These are phyloP conservation scores for Fagopyrum tataricum DNA, from an alignment of 148 eudicot species.

Conservation along the genomic window DNA sequence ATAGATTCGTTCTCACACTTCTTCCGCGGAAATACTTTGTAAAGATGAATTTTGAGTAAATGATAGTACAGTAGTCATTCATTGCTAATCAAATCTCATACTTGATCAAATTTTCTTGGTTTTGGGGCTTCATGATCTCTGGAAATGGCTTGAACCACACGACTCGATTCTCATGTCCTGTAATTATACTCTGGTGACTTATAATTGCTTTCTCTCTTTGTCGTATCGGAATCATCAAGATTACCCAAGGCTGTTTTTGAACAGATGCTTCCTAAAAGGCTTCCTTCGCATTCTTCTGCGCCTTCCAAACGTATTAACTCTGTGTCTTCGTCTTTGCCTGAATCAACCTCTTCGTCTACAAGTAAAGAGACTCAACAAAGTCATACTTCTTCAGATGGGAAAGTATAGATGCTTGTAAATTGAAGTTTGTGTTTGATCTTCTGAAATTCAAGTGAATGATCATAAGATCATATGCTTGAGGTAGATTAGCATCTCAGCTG, in stretches of 20 bases:
- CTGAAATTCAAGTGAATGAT: not conserved
- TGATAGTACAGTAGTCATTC: not conserved
- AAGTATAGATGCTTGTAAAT: slow-evolving; percentile 32
- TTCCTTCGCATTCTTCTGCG: slow-evolving; percentile 58
- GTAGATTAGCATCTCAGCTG: slow-evolving; percentile 5
- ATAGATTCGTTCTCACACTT: not conserved
- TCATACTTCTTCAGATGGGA: slow-evolving; percentile 36
- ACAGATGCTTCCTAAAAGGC: slow-evolving; percentile 85
- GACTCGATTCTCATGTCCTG: too few relatives aligned
- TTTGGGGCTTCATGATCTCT: too few relatives aligned
- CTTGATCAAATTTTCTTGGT: not conserved
- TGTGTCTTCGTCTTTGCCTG: slow-evolving; percentile 16
- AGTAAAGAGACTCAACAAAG: slow-evolving; percentile 24
- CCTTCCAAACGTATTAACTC: slow-evolving; percentile 77
- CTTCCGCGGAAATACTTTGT: slow-evolving; percentile 6
- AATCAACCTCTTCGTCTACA: slow-evolving; percentile 22
- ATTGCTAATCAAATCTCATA: slow-evolving; percentile 1
- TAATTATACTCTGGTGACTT: too few relatives aligned
- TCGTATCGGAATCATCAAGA: slow-evolving; percentile 57
- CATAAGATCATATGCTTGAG: not conserved
- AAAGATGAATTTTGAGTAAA: slow-evolving; percentile 4
- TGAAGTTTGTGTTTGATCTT: too few relatives aligned
- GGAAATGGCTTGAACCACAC: too few relatives aligned
- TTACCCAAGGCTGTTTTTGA: slow-evolving; percentile 52
- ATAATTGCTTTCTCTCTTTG: slow-evolving; percentile 35